phyloP scores from a whole-genome alignment of 2,329 filamentous ascomycete genomes.

The Aspergillus versicolor region DNA sequence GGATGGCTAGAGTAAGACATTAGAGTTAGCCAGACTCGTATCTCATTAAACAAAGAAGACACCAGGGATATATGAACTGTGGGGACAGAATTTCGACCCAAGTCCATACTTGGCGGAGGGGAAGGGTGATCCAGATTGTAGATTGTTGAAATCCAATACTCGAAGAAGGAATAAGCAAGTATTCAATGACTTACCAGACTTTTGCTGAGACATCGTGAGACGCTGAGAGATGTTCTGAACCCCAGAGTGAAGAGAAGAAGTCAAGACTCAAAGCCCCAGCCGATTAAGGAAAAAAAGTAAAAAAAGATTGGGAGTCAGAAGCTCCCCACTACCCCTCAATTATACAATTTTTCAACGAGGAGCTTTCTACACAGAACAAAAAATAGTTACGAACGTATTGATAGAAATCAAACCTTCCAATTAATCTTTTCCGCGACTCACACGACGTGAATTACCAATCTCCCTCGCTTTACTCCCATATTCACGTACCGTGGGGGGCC shows the following conservation, averaged over 20 bases:
- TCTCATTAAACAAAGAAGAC: constrained; percentile 8
- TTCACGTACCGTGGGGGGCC: constrained; percentile 3
- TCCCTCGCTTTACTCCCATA: background rate
- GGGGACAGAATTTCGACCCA: constrained; percentile 14
- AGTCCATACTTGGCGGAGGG: constrained; percentile 19
- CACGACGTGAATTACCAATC: background rate
- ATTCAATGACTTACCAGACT: constrained; percentile 35
- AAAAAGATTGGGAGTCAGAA: constrained; percentile 13
- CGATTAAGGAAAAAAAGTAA: constrained; percentile 8
- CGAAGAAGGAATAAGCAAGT: constrained; percentile 18
- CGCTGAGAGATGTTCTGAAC: constrained; percentile 19
- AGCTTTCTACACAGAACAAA: background rate
- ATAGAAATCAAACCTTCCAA: background rate
- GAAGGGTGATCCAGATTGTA: constrained; percentile 3
- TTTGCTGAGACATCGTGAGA: constrained; percentile 40
- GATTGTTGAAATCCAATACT: constrained; percentile 11
- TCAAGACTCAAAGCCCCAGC: constrained; percentile 7
- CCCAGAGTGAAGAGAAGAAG: constrained; percentile 18
- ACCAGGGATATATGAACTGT: constrained; percentile 16
- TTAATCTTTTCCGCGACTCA: background rate
- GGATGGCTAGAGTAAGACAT: constrained; percentile 63
- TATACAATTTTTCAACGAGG: constrained; percentile 3
- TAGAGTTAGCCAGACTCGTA: constrained; percentile 10
- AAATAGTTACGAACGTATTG: background rate
- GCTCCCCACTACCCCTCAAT: constrained; percentile 11